Percentiles rank a stretch among this genome's conserved stretches.
Conservation (phyloP, 2,329 filamentous ascomycete genomes). For the Aspergillus ochraceoroseus region DNA sequence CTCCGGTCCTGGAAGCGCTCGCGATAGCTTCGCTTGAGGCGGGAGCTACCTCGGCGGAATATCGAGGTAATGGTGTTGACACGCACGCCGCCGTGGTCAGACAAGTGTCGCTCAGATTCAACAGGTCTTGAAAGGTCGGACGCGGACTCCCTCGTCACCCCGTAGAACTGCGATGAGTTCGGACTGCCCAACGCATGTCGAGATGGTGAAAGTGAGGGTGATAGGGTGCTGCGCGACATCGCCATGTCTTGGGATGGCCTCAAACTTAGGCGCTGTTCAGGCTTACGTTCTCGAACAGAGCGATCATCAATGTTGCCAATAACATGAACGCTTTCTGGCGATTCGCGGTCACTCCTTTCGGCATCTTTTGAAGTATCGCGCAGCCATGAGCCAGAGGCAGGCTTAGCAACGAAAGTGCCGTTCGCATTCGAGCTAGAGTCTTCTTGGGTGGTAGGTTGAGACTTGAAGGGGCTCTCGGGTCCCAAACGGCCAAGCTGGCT, state of each 20-base stretch:
- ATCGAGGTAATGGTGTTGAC: conserved; percentile 63
- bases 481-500: conserved; percentile 9
- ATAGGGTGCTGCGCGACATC: conserved; percentile 33
- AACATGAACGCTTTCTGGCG: conserved; percentile 31
- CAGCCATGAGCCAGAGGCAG: conserved; percentile 31
- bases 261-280: conserved; percentile 30
- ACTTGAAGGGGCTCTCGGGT: conserved; percentile 11
- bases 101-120: conserved; percentile 51
- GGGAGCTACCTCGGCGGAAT: conserved; percentile 61
- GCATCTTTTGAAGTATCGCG: conserved; percentile 31
- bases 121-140: conserved; percentile 51
- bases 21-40: conserved; percentile 53
- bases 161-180: conserved; percentile 52
- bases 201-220: conserved; percentile 42
- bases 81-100: conserved; percentile 49
- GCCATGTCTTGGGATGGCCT: conserved; percentile 34
- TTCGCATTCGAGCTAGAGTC: conserved; percentile 7
- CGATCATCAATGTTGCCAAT: conserved; percentile 35
- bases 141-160: conserved; percentile 48
- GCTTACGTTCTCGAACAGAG: conserved; percentile 30
- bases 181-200: conserved; percentile 47
- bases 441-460: conserved; percentile 12
- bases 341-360: conserved; percentile 22
- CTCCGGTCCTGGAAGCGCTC: conserved; percentile 50
- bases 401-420: conserved; percentile 10